Base-by-base conservation (phyloP, 768 basidiomycete genomes). In the Phlebiopsis gigantea region DNA sequence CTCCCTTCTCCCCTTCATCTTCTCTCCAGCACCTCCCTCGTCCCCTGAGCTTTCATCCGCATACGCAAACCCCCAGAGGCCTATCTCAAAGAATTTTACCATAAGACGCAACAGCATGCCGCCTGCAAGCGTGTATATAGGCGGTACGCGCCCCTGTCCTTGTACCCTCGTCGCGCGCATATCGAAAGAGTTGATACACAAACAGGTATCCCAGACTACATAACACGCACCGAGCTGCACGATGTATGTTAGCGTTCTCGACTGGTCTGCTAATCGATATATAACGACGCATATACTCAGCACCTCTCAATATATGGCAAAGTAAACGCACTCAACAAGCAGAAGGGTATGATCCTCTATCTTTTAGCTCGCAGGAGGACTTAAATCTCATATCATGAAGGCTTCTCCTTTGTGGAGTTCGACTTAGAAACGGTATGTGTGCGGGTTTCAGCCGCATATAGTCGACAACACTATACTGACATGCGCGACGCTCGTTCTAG, bases 391-490 rank as follows among this genome's bases (percentile, higher is more conserved):
- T 42, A 15, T 28, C 28, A 4, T n/a, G 34, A 9, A 57, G 57
- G 70, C 53, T 75, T 68, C 50, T 68, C 70, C 9, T 75, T 75
- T 57, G 72, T 73, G 8, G 68, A 72, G 53, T 75, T 72, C 54
- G 71, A 70, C 28, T 65, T 65, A 26, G 68, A 68, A 54, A 60
- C 67, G 62, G 73, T 70, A 53, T 54, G 61, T 49, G 12, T 21
- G 2, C 17, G 14, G 5, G 10, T 3, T 43, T 5, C 45, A n/a
- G n/a, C n/a, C n/a, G 12, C 8, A 4, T 17, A 24, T 17, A 56
- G 22, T 31, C 14, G 10, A 29, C 29, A 46, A 21, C 12, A 12
- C 29, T 44, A n/a, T n/a, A 17, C 12, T 39, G 10, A 43, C 10
- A 9, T 34, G 31, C 34, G 12, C 8, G 34, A 39, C 34, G n/a